A percentile compares a stretch with the other conserved stretches of the same genome.
These are phyloP conservation scores for Dryas octopetala DNA, from an alignment of 306 rosid species.

Conservation along the genomic window DNA sequence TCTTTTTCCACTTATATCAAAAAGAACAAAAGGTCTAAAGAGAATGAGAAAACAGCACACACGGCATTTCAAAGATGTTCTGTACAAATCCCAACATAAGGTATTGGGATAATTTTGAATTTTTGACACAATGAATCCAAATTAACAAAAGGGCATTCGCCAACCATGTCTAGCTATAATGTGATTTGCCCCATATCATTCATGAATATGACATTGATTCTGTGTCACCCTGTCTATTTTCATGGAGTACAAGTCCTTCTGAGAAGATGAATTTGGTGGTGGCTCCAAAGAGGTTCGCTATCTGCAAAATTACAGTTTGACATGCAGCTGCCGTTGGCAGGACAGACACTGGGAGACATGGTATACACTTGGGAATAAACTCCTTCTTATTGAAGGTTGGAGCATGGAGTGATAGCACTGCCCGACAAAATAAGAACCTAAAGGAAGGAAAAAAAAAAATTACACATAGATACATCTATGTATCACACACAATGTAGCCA, in stretches of 20 bases:
- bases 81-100: neutral
- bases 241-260: slow-evolving; percentile 41
- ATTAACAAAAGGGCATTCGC: neutral
- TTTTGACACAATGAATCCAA: neutral
- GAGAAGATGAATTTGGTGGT: slow-evolving; percentile 52
- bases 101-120: neutral
- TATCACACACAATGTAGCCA: neutral
- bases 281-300: slow-evolving; percentile 65
- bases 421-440: slow-evolving; percentile 81
- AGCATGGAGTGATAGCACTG: slow-evolving; percentile 56
- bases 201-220: slow-evolving; percentile 25
- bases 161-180: neutral
- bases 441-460: slow-evolving; percentile 16
- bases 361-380: slow-evolving; percentile 67
- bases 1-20: neutral
- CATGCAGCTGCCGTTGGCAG: slow-evolving; percentile 35
- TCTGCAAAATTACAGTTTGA: slow-evolving; percentile 49
- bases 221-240: slow-evolving; percentile 25
- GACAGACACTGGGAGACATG: slow-evolving; percentile 55
- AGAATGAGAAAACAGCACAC: no score
- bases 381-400: slow-evolving; percentile 59
- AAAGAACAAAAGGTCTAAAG: no score
- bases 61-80: no score
- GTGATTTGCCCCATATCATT: neutral
- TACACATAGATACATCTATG: neutral